Percentiles rank a stretch among this genome's conserved stretches.
Conservation (phyloP, 1,284 basidiomycete species). For the Meira nashicola region DNA sequence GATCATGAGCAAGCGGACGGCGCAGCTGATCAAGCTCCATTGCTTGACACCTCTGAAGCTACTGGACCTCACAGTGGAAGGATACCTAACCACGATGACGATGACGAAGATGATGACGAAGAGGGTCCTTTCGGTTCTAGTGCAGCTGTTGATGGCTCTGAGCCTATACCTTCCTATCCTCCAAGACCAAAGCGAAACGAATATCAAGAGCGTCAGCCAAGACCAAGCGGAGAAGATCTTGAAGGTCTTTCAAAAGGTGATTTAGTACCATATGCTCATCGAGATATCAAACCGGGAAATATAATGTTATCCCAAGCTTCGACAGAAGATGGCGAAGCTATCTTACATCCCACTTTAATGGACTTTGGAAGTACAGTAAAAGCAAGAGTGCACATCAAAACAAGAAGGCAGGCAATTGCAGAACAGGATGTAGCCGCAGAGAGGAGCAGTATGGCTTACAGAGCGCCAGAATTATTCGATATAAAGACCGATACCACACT, state of each 20-base stretch:
- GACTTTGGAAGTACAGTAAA: conserved; percentile 88
- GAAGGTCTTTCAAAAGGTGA: conserved; percentile 27
- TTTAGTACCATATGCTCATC: conserved; percentile 79
- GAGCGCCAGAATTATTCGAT: conserved; percentile 51
- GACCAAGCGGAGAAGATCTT: conserved; percentile 57
- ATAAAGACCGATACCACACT: conserved; percentile 48
- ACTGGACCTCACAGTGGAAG: conserved; percentile 1
- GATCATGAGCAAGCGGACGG: not conserved
- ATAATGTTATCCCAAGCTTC: conserved; percentile 68
- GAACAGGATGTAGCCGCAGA: conserved; percentile 51
- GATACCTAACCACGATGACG: conserved; percentile 44
- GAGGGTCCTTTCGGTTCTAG: not conserved
- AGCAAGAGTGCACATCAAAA: conserved; percentile 72
- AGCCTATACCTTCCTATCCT: conserved; percentile 22
- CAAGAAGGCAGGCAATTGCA: conserved; percentile 68
- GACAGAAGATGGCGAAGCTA: conserved; percentile 68
- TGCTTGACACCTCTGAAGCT: not conserved
- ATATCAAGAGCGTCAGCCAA: conserved; percentile 24
- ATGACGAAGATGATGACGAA: conserved; percentile 31
- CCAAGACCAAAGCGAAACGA: conserved; percentile 29
- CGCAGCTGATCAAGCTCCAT: not conserved
- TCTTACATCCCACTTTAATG: conserved; percentile 72
- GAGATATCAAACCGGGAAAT: conserved; percentile 95
- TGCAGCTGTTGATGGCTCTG: not conserved
- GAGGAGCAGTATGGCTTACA: conserved; percentile 51